Evolutionary conservation across 768 basidiomycete genomes (phyloP), one percentile per base, ranked within the genome.

Genomic region (Boletus patriciae): DNA sequence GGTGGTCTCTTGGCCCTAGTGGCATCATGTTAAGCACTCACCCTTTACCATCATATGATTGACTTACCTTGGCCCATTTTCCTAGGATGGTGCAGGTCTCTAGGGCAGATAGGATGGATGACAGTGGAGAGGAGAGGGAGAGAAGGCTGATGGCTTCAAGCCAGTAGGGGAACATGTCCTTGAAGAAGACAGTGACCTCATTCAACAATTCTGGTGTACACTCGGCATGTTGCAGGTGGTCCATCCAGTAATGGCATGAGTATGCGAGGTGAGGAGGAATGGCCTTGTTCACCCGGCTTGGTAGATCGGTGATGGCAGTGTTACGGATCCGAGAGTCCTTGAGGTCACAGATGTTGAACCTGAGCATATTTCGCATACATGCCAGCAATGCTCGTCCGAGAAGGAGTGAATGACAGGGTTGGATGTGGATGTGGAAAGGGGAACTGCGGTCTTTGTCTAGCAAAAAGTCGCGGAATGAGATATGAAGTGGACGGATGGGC

Each of bases 61-160:
- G 1, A 44, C 49, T 46, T 41, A 56, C 55, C 49, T 56, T 50
- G 33, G 11, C 42, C 49, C 55, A 56, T 8, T 15, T 12, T 23
- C 7, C 7, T 4, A 48, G 12, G n/a, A 37, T 52, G 7, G 15
- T 29, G 18, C 50, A 58, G n/a, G 33, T 51, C 18, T 57, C 19
- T 37, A 37, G 1, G 21, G 49, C 44, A 40, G 44, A 34, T 29
- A 23, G 19, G 9, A 46, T 46, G 18, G 21, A 34, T 8, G 36
- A 37, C 11, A 11, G 13, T 23, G 49, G 50, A 7, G 47, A 40
- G 19, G 12, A 34, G 21, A 49, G 18, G 31, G 57, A 60, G 29
- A 61, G 55, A 12, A 68, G 58, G 21, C 67, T 61, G n/a, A 78
- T 61, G 7, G 68, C 70, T 48, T 78, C 78, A 11, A 78, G 51